phyloP scores from a whole-genome alignment of 192 early-diverging fungal species.

The Martensiomyces pterosporus region DNA sequence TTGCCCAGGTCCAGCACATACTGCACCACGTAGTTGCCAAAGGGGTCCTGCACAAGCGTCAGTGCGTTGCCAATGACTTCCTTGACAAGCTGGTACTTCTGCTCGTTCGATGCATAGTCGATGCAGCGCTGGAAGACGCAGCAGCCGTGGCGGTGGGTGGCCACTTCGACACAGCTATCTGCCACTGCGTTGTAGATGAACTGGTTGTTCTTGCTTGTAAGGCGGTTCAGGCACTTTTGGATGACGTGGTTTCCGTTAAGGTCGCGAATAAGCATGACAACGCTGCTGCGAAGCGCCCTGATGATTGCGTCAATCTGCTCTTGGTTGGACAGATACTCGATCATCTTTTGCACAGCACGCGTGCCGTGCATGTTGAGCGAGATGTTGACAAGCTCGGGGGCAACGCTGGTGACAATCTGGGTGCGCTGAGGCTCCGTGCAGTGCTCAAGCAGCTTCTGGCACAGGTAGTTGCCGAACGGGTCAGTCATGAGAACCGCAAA shows the following conservation, averaged over 20 bases:
- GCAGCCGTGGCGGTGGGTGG: slow-evolving; percentile 89
- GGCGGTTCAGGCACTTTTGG: slow-evolving; percentile 81
- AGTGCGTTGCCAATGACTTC: slow-evolving; percentile 73
- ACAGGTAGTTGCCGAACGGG: slow-evolving; percentile 90
- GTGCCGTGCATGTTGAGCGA: slow-evolving; percentile 91
- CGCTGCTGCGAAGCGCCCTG: slow-evolving; percentile 61
- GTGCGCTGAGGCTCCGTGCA: slow-evolving; percentile 73
- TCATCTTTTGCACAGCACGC: slow-evolving; percentile 88
- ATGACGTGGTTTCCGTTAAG: slow-evolving; percentile 91
- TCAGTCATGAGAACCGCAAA: slow-evolving; percentile 84
- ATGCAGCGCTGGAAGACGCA: slow-evolving; percentile 90
- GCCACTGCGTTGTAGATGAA: slow-evolving; percentile 85
- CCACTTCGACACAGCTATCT: slow-evolving; percentile 71
- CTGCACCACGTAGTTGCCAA: slow-evolving; percentile 92
- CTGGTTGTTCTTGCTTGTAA: slow-evolving; percentile 75
- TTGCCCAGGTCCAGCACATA: slow-evolving; percentile 81
- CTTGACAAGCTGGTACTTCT: slow-evolving; percentile 71
- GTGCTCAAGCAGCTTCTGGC: slow-evolving; percentile 83
- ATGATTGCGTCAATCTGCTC: slow-evolving; percentile 64
- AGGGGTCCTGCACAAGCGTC: slow-evolving; percentile 80
- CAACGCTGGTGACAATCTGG: slow-evolving; percentile 66
- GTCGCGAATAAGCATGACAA: slow-evolving; percentile 83
- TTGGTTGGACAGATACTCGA: slow-evolving; percentile 66
- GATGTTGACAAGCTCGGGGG: slow-evolving; percentile 71
- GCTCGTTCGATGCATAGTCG: slow-evolving; percentile 68